Evolutionary conservation across 1,284 basidiomycete species (phyloP), one percentile per base, ranked within the genome.

Genomic region (Mycena citricolor): DNA sequence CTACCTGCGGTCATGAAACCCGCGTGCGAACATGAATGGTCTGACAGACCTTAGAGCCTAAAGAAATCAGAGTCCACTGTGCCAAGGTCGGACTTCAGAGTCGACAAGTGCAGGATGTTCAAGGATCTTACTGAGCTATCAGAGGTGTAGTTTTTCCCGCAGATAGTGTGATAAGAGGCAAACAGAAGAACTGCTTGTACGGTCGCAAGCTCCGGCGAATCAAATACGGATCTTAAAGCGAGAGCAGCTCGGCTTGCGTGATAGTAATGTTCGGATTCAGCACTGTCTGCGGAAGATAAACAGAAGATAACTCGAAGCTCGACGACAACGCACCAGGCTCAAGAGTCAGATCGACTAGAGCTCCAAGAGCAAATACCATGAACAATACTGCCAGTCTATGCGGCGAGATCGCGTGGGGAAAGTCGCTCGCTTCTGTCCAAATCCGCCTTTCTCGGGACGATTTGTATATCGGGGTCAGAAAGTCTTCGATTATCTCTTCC

Each of bases 401-500:
- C 0, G 79, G 70, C 26, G 70, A 71, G 29, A 74, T 55, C 6
- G 59, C 59, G 39, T 59, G 47, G 24, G 60, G 39, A 26, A 49
- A 47, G 14, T 48, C 49, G 47, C 49, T 57, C 46, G 58, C 23
- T 47, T 42, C 35, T 57, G 65, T n/a, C 55, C 58, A 22, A 49
- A 47, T 39, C 65, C 31, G 61, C 30, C 66, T 63, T 35, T 74
- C 70, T 50, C 74, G 76, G 11, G 71, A 55, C 22, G 66, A 63
- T 49, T 75, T 77, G 60, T 85, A 85, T 11, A 80, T 69, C 0
- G 81, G 80, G 0, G 69, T 67, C 36, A 85, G 60, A 25, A 79
- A 70, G 19, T 84, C 81, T 48, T 85, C 71, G 30, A 85, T 74
- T 29, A 85, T 69, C 52, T 85, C 82, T 47, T 83, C 83, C 11